phyloP scores from a whole-genome alignment of 257 asterid genomes.

The Nicotiana tomentosiformis region DNA sequence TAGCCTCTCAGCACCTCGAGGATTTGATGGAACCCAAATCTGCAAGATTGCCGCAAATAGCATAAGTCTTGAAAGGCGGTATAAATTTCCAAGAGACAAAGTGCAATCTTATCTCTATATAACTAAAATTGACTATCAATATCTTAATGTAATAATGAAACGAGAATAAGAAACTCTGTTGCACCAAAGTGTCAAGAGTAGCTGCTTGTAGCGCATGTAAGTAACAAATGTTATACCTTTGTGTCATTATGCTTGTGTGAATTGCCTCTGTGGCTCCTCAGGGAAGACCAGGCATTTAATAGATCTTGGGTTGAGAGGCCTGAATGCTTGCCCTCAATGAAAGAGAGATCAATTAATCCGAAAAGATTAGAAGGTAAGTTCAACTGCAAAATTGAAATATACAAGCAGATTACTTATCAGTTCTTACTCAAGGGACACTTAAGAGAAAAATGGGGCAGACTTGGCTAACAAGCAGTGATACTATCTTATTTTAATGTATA shows the following conservation, averaged over 20 bases:
- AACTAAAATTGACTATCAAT: not conserved
- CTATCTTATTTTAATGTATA: no score
- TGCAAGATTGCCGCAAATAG: conserved; percentile 18
- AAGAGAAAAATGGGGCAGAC: not conserved
- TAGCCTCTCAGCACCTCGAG: conserved; percentile 82
- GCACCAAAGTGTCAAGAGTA: not conserved
- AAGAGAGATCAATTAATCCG: conserved; percentile 54
- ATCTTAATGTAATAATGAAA: not conserved
- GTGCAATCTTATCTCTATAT: not conserved
- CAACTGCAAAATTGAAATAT: conserved; percentile 34
- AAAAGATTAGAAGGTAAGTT: conserved; percentile 46
- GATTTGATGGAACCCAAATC: conserved; percentile 85
- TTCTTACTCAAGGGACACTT: not conserved
- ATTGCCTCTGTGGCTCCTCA: conserved; percentile 41
- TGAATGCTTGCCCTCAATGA: conserved; percentile 69
- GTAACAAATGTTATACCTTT: conserved; percentile 32
- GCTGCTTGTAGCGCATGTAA: not conserved
- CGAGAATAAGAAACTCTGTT: not conserved
- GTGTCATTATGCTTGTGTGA: conserved; percentile 32
- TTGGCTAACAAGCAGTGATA: no score
- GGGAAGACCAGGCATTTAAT: conserved; percentile 66
- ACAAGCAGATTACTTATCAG: conserved; percentile 1
- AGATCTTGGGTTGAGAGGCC: conserved; percentile 80
- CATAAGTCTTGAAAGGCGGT: not conserved
- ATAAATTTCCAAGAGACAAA: not conserved